Evolutionary conservation across 306 rosid genomes (phyloP).

Genomic region (Cicer chorassanicum): DNA sequence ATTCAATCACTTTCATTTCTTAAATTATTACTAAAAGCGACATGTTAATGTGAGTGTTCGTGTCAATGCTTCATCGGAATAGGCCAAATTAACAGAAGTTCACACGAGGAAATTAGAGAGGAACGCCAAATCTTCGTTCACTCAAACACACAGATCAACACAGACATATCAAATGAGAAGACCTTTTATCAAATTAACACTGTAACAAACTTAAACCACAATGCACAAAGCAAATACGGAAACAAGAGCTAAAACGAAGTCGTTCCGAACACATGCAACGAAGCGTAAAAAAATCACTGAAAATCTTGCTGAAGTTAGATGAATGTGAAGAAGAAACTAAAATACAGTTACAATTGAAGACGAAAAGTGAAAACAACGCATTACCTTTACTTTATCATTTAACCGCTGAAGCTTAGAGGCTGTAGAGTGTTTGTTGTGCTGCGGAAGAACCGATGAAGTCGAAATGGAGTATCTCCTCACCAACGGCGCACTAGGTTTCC

Average conservation of each 20-base stretch:
- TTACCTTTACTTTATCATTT: constrained; percentile 82
- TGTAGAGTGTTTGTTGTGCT: constrained; percentile 58
- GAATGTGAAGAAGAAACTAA: constrained; percentile 20
- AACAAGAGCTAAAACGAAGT: constrained; percentile 28
- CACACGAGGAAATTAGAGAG: not conserved
- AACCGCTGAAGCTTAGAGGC: constrained; percentile 69
- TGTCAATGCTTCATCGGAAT: not conserved
- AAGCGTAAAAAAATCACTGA: not conserved
- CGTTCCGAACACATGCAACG: not conserved
- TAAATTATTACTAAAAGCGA: not conserved
- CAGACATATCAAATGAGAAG: constrained; percentile 11
- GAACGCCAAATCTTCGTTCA: not conserved
- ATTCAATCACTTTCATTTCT: not conserved
- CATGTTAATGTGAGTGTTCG: not conserved
- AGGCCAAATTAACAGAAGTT: constrained; percentile 16
- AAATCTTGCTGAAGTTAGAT: constrained; percentile 20
- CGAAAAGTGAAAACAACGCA: constrained; percentile 31
- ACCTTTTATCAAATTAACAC: constrained; percentile 21
- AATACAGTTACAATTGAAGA: constrained; percentile 18
- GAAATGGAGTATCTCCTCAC: constrained; percentile 82
- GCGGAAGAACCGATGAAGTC: constrained; percentile 63
- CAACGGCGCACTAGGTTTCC: constrained; percentile 60
- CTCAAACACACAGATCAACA: constrained; percentile 20
- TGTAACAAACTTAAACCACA: constrained; percentile 21
- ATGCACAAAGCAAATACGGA: constrained; percentile 12